Base-by-base conservation (phyloP, 768 basidiomycete species). In the Kwoniella bestiolae region DNA sequence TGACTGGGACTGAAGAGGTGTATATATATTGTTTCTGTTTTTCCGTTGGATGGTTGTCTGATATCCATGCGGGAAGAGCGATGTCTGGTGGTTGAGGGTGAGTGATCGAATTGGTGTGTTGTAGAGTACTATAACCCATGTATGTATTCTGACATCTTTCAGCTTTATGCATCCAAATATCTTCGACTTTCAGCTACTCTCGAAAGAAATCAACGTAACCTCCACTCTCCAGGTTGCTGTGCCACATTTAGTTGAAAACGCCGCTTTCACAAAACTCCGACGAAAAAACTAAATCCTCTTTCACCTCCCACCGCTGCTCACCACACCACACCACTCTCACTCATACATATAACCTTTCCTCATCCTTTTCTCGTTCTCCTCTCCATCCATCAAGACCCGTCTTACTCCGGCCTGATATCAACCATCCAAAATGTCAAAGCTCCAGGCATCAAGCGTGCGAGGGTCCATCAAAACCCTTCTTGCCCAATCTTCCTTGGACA, bases 401-500 rank as follows among this genome's bases (percentile, higher is more conserved):
- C 65, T 59, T 57, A 47, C 66, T 59, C 56, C 70, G 60, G 60
- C 59, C 59, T 61, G 49, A 56, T 52, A 25, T 35, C 38, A 58
- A 52, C n/a, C 26, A 49, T 55, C 50, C n/a, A 70, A 56, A 60
- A 78, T 78, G 76, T 75, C 74, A 67, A 96, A 95, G 86, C 90
- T 96, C 83, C 92, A 91, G 90, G 94, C 95, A 88, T 88, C 93
- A 90, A 95, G 94, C 89, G 95, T 99, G 92, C 95, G 96, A 89
- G 89, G 89, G 85, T 92, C 91, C 81, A 87, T 97, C 84, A 91
- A 91, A 84, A 91, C 92, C 73, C 87, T 98, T 70, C 86, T 95
- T 67, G 87, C 86, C 63, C 88, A 89, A 18, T 88, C 92, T 77
- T 90, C 84, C 72, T 89, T 89, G 84, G 92, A 93, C 83, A 90